Evolutionary conservation across 148 eudicot species (phyloP).

Genomic region (Rhododendron kiyosumense): DNA sequence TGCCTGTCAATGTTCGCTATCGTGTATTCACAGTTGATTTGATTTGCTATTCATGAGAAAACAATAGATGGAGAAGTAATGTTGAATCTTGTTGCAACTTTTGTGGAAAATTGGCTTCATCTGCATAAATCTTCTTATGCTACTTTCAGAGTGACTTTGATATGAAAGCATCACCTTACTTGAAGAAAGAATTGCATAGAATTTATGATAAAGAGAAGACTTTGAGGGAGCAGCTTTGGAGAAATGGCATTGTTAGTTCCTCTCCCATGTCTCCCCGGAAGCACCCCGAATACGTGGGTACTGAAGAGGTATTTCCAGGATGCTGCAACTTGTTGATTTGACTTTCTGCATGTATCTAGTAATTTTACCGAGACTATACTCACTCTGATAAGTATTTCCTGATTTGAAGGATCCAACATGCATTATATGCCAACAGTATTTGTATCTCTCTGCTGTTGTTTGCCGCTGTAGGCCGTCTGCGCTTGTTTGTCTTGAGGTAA

Average conservation of each 20-base stretch:
- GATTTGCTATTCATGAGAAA: not conserved
- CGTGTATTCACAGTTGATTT: not conserved
- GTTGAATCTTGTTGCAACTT: not conserved
- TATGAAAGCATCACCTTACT: conserved; percentile 56
- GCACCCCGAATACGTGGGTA: conserved; percentile 77
- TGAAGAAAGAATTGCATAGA: conserved; percentile 67
- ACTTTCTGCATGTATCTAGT: not conserved
- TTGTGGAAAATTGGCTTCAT: conserved; percentile 11
- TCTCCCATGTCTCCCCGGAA: conserved; percentile 68
- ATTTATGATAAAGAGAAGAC: conserved; percentile 65
- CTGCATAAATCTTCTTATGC: conserved; percentile 11
- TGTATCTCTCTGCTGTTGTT: conserved; percentile 91
- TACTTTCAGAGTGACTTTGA: conserved; percentile 69
- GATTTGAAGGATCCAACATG: conserved; percentile 83
- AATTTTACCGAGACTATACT: conserved; percentile 2
- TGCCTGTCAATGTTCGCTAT: not conserved
- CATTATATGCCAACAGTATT: conserved; percentile 85
- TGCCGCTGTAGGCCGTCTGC: conserved; percentile 84
- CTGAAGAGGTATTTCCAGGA: conserved; percentile 73
- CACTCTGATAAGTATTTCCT: conserved; percentile 12
- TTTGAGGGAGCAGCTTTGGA: conserved; percentile 92
- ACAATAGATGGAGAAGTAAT: not conserved
- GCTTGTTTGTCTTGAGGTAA: conserved; percentile 91
- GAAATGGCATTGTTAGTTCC: conserved; percentile 72
- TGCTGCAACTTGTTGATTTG: not conserved